Evolutionary conservation across 2,329 filamentous ascomycete species (phyloP), one percentile per base, ranked within the genome.

Genomic region (Colletotrichum sp.): DNA sequence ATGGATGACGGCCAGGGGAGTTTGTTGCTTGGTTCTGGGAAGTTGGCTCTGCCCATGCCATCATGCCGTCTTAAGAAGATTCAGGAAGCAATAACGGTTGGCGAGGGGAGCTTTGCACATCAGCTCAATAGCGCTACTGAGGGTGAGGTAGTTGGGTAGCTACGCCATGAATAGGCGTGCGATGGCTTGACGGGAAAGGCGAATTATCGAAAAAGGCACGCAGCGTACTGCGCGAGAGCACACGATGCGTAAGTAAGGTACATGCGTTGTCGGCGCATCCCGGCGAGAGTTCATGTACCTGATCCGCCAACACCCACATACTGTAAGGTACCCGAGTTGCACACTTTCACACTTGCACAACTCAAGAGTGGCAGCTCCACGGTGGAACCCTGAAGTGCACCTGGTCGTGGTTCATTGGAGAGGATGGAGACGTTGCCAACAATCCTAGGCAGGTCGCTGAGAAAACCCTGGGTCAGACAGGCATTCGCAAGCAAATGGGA

Each of bases 261-360:
- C 59, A 32, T 62, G 28, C 18, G 18, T 30, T 34, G 28, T 62
- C 59, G 32, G 28, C 28, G 18, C 64, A 52, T 30, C 26, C 36
- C 13, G 39, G 39, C 36, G 4, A 66, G 34, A 66, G 24, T 32
- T 62, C 26, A 67, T 32, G 36, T 32, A 67, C 39, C 64, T 52
- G 26, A 36, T 36, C 26, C 30, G 44, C 32, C 65, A 55, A n/a
- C 48, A 26, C 15, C 55, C 15, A 67, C 36, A 39, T 12, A n/a
- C 68, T 75, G 73, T 63, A 68, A 75, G 74, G 74, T 75, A 75
- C 74, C 70, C 64, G 74, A 48, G 24, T 65, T 69, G 70, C 65
- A 57, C 44, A 73, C 66, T 67, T 52, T 48, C 65, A 68, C 48
- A 68, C 30, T 52, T 48, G 44, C 24, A 48, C 12, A 70, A 24